phyloP scores from a whole-genome alignment of 148 eudicot genomes.

The Heliosperma pusillum region DNA sequence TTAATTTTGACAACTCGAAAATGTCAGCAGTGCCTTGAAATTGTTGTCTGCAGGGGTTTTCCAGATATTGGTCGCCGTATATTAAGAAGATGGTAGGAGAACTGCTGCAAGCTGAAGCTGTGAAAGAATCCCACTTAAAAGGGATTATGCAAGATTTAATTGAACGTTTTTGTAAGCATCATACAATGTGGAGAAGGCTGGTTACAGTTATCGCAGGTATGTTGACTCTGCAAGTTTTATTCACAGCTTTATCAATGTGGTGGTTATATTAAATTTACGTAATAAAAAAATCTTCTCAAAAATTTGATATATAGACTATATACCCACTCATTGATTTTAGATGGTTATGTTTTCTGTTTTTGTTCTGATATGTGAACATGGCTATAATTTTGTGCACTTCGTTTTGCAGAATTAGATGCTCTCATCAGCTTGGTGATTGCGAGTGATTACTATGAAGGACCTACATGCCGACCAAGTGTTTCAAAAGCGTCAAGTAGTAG shows the following conservation, averaged over 20 bases:
- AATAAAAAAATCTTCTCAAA: neutral
- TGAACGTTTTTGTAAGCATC: conserved; percentile 81
- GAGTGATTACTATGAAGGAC: conserved; percentile 82
- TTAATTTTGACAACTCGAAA: neutral
- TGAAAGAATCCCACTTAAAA: conserved; percentile 78
- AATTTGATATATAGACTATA: neutral
- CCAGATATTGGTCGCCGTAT: conserved; percentile 82
- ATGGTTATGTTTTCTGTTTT: neutral
- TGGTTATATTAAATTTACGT: neutral
- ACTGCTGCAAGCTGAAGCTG: conserved; percentile 75
- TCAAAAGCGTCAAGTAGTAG: conserved; percentile 27
- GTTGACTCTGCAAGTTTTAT: neutral
- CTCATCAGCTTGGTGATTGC: conserved; percentile 85
- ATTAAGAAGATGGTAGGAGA: conserved; percentile 61
- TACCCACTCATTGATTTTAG: neutral
- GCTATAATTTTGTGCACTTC: conserved; percentile 12
- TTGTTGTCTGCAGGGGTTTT: conserved; percentile 59
- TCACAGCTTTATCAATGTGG: neutral
- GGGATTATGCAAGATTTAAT: conserved; percentile 74
- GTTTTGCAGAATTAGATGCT: conserved; percentile 83
- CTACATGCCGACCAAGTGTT: conserved; percentile 75
- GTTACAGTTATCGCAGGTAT: conserved; percentile 84
- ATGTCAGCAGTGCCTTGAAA: neutral
- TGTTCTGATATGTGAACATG: conserved; percentile 9
- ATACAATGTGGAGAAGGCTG: conserved; percentile 70